Base-by-base conservation (phyloP, 441 rosid genomes). In the Manihot esculenta region DNA sequence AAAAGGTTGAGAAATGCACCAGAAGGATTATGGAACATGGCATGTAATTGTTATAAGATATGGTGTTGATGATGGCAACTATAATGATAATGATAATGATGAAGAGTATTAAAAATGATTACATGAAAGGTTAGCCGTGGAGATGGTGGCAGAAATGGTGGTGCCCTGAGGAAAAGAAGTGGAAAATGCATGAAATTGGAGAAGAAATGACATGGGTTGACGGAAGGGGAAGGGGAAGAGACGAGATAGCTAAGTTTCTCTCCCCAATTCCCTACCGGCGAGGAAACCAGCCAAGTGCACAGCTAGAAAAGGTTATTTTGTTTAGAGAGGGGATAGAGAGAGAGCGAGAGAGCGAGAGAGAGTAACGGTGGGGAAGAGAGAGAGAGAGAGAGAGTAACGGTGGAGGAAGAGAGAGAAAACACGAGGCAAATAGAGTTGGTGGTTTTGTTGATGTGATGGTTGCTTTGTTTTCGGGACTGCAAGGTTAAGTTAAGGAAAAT, bases 201-300 rank as follows among this genome's bases (percentile, higher is more conserved):
- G 33, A 30, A 30, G 5, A 55, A 38, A 44, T 18, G 23, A 6
- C 54, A 18, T 71, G 62, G 69, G 59, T 48, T 41, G 66, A 38
- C 76, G 78, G 78, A 59, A 64, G 76, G 70, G 75, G n/a, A n/a
- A 1, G 56, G 54, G 76, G 75, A 21, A 68, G 79, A 65, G 77
- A 72, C 49, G 18, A 44, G 58, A 55, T 24, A 17, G 50, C 13
- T 38, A 17, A 3, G 26, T 70, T 58, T 71, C 82, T 70, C 81
- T 73, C 84, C 80, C 82, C 80, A 61, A 7, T 68, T 73, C 84
- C 86, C 78, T 63, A 66, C 77, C 78, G 78, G 83, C 68, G 65
- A 62, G 69, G 48, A 77, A 76, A 74, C 54, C 33, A 1, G 33
- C 2, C 33, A 30, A 30, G 33, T 30, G 33, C 33, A 54, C 68